Base-by-base conservation (phyloP, 2,329 filamentous ascomycete genomes). In the Akanthomyces dipterigenus region DNA sequence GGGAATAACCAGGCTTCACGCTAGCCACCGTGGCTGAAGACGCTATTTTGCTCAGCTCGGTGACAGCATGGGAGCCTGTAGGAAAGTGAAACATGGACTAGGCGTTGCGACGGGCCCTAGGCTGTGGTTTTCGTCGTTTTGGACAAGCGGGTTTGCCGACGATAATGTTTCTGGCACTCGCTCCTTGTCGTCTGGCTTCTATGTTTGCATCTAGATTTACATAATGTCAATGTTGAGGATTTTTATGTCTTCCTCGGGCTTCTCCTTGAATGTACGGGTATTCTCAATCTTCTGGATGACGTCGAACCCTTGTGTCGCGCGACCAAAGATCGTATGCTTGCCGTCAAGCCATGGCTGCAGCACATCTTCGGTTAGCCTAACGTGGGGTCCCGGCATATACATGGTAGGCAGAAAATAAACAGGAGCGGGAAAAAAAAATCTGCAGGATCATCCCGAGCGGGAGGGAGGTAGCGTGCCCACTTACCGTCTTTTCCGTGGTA, bases 281-380 rank as follows among this genome's bases (percentile, higher is more conserved):
- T 96, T 96, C 77, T 99, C 95, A 71, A 99, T 99, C 78, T 88
- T 91, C 74, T 98, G 92, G 63, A 99, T 88, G 22, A 99, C 91
- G 73, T 99, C 95, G 71, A 98, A 78, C 0, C 95, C 95, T 71
- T 93, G 89, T 42, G 93, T 88, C 1, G 91, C 93, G 45, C 95
- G 82, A 0, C 95, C 95, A 72, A 99, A 99, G 58, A 99, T 90
- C 0, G 93, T 98, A 73, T 99, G 95, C 74, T 97, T 96, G 65
- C 89, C 88, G 72, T 99, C 95, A 57, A 99, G 77, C 95, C 95
- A 99, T 6, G 92, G 88, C 79, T 89, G 67, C 55, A 62, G 48
- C 55, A 50, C 34, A 38, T 38, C 65, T 74, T 70, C 57, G 74
- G 49, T 56, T 55, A 49, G 60, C 45, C 61, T 28, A 50, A 55